Conservation (phyloP, 768 basidiomycete genomes). For the Boletus huronensis region DNA sequence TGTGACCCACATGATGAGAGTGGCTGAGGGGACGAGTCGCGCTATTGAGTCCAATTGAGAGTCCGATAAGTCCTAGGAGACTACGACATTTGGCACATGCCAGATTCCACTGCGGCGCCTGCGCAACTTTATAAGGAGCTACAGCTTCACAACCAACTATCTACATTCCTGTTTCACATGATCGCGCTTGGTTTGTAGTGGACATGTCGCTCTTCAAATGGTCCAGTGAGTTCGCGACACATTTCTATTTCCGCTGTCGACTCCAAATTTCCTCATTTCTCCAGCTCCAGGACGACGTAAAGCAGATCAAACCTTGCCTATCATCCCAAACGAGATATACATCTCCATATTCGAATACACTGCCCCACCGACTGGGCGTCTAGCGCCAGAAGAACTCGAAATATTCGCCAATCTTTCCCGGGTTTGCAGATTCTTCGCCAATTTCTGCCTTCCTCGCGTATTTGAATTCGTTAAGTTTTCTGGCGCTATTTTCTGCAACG, state of each 20-base stretch:
- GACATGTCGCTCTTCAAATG: constrained; percentile 8
- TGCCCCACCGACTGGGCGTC: constrained; percentile 14
- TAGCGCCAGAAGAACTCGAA: neutral
- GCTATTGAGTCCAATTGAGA: too few relatives aligned
- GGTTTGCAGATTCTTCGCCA: constrained; percentile 45
- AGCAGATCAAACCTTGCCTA: constrained; percentile 13
- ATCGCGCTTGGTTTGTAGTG: neutral
- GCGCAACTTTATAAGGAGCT: too few relatives aligned
- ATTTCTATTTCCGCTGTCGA: neutral
- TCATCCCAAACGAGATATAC: constrained; percentile 46
- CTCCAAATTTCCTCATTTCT: too few relatives aligned
- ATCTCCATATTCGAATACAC: constrained; percentile 39
- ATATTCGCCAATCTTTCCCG: too few relatives aligned
- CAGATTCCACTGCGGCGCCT: too few relatives aligned
- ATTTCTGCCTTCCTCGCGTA: constrained; percentile 37
- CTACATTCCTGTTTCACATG: too few relatives aligned
- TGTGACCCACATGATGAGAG: too few relatives aligned
- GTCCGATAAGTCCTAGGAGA: too few relatives aligned
- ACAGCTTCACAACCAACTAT: too few relatives aligned
- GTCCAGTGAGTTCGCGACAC: neutral
- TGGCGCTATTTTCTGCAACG: constrained; percentile 17
- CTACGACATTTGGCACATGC: too few relatives aligned
- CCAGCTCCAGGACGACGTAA: constrained; percentile 28
- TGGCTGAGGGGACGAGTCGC: too few relatives aligned
- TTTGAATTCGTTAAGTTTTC: constrained; percentile 33